Percentiles rank a stretch among this genome's conserved stretches.
Evolutionary conservation across 2,329 filamentous ascomycete species (phyloP).

Genomic region (Paecilomyces fulvus): DNA sequence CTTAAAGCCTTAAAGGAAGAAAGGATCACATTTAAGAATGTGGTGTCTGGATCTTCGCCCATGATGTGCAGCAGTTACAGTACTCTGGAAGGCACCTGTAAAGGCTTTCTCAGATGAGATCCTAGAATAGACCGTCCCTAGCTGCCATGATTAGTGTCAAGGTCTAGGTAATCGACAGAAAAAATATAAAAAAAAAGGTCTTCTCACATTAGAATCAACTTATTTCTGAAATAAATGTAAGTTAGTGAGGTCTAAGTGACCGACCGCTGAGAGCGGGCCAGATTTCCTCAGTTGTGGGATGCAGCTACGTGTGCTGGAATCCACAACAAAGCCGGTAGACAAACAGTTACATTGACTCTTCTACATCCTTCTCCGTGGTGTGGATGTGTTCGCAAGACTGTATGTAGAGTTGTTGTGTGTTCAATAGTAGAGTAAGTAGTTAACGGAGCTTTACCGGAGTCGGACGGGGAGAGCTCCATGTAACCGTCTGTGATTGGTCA

Average conservation of each 20-base stretch:
- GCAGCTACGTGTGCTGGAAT: no score
- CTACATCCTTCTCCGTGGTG: no score
- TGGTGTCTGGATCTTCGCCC: not conserved
- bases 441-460: not conserved
- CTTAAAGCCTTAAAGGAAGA: conserved; percentile 14
- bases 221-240: no score
- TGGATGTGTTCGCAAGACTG: no score
- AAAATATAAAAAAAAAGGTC: not conserved
- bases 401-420: not conserved
- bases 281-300: no score
- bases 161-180: not conserved
- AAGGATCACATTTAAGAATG: conserved; percentile 4
- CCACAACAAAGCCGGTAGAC: no score
- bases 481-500: not conserved
- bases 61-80: not conserved
- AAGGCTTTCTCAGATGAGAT: not conserved
- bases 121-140: not conserved
- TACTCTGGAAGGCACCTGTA: not conserved
- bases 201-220: not conserved
- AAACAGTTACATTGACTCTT: no score
- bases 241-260: no score
- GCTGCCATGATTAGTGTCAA: no score
- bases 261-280: no score
- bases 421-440: not conserved
- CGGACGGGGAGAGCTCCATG: not conserved